These are phyloP conservation scores for Metschnikowia anglica DNA, from an alignment of 805 yeast species.

Conservation along the genomic window DNA sequence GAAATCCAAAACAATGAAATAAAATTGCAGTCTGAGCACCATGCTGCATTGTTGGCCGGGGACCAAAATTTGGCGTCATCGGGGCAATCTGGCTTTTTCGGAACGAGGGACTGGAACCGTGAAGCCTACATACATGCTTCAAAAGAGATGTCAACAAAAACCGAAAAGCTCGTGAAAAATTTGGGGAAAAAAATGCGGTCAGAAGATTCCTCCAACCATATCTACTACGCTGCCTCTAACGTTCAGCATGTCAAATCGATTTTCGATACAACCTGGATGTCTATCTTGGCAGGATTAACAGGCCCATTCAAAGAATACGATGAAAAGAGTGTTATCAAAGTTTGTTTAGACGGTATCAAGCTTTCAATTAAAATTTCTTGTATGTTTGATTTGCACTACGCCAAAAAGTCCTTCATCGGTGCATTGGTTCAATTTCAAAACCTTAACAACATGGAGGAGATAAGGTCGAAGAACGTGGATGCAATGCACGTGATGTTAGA, in stretches of 20 bases:
- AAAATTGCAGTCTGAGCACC: conserved; percentile 89
- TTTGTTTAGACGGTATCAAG: conserved; percentile 83
- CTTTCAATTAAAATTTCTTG: conserved; percentile 81
- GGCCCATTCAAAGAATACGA: conserved; percentile 90
- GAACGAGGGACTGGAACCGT: conserved; percentile 63
- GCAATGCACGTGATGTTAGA: conserved; percentile 76
- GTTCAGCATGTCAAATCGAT: conserved; percentile 89
- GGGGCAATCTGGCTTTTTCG: conserved; percentile 51
- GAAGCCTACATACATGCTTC: conserved; percentile 94
- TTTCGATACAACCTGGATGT: conserved; percentile 96
- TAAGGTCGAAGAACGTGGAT: conserved; percentile 74
- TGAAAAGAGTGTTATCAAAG: conserved; percentile 63
- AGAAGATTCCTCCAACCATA: conserved; percentile 37
- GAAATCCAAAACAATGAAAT: conserved; percentile 87
- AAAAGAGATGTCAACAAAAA: conserved; percentile 83
- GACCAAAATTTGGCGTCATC: conserved; percentile 39
- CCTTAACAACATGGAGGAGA: conserved; percentile 72
- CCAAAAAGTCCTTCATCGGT: conserved; percentile 84
- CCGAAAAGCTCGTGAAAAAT: conserved; percentile 76
- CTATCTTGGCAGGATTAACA: conserved; percentile 88
- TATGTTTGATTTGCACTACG: conserved; percentile 77
- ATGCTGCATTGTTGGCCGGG: conserved; percentile 79
- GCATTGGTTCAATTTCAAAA: conserved; percentile 87
- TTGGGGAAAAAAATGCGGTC: conserved; percentile 50
- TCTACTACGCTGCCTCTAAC: conserved; percentile 80